These are phyloP conservation scores for Hypomontagnella monticulosa DNA, from an alignment of 495 filamentous ascomycete genomes.

Conservation along the genomic window DNA sequence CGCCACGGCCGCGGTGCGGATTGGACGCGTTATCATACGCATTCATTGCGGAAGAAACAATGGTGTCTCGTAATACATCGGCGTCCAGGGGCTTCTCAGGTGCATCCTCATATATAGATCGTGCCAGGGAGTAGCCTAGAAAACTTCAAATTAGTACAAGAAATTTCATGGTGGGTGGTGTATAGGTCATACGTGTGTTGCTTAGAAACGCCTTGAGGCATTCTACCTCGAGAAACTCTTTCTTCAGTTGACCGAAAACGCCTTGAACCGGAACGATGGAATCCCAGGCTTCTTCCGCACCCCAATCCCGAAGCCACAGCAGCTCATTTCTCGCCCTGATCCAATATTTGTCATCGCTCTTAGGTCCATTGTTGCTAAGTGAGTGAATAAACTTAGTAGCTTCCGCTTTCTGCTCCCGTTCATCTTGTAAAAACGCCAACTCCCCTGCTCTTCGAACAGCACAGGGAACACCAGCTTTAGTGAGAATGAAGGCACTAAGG, in stretches of 20 bases:
- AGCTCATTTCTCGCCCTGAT: conserved; percentile 69
- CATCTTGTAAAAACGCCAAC: conserved; percentile 64
- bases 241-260: conserved; percentile 74
- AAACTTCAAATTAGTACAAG: conserved; percentile 31
- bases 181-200: conserved; percentile 66
- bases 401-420: conserved; percentile 72
- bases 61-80: conserved; percentile 67
- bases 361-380: conserved; percentile 58
- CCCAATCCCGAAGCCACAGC: conserved; percentile 87
- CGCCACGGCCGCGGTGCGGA: conserved; percentile 82
- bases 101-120: conserved; percentile 72
- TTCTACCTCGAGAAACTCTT: conserved; percentile 73
- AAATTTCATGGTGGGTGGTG: background rate
- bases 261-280: conserved; percentile 59
- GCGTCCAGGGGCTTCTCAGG: conserved; percentile 60
- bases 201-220: conserved; percentile 77
- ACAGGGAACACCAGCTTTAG: conserved; percentile 66
- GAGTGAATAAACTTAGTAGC: conserved; percentile 69
- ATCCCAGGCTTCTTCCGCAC: conserved; percentile 53
- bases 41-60: conserved; percentile 73
- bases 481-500: conserved; percentile 72
- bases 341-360: conserved; percentile 75
- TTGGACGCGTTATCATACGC: conserved; percentile 92
- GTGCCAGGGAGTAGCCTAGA: conserved; percentile 74
- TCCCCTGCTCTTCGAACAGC: conserved; percentile 68